These are phyloP conservation scores for Bryoglossum gracile DNA, from an alignment of 495 filamentous ascomycete species.

Conservation along the genomic window DNA sequence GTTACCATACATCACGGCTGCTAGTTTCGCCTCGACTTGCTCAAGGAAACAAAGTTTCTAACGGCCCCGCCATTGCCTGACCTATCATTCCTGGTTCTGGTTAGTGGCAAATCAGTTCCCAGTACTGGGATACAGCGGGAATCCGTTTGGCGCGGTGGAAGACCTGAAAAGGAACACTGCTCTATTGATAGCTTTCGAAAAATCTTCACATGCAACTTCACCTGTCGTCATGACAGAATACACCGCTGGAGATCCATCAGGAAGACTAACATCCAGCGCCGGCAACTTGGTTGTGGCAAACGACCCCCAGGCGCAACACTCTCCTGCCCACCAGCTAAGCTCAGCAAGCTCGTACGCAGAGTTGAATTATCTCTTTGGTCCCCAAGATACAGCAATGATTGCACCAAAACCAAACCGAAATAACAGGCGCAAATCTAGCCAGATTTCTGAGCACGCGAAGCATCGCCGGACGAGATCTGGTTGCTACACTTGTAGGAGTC, in stretches of 20 bases:
- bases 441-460: conserved; percentile 73
- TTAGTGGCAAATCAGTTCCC: not conserved
- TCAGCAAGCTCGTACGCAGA: conserved; percentile 23
- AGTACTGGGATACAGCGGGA: too few relatives aligned
- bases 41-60: not conserved
- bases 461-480: conserved; percentile 90
- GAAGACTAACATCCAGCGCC: not conserved
- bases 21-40: not conserved
- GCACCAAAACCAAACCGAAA: conserved; percentile 45
- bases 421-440: conserved; percentile 50
- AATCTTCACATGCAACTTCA: not conserved
- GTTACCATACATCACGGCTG: not conserved
- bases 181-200: not conserved
- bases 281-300: not conserved
- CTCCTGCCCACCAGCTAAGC: conserved; percentile 12
- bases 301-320: not conserved
- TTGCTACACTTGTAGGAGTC: conserved; percentile 85
- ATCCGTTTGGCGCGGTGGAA: not conserved
- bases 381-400: conserved; percentile 26
- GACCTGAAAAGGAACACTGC: not conserved
- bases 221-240: conserved; percentile 14
- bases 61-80: not conserved
- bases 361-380: conserved; percentile 20
- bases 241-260: not conserved
- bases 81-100: not conserved